phyloP scores from a whole-genome alignment of 1,284 basidiomycete species.

The Marasmius tenuissimus region DNA sequence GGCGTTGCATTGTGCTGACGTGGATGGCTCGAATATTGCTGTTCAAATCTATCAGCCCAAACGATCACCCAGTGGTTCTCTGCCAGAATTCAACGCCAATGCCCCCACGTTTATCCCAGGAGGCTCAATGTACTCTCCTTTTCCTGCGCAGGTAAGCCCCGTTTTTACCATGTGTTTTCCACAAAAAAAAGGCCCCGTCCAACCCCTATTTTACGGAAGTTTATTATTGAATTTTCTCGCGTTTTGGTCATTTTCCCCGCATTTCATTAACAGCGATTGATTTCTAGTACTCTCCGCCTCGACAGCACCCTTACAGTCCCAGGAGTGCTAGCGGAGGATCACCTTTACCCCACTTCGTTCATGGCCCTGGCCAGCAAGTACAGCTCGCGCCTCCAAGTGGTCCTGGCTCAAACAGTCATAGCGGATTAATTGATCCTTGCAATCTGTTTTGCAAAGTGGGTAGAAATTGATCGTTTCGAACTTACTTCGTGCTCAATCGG shows the following conservation, averaged over 20 bases:
- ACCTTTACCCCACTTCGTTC: slow-evolving; percentile 53
- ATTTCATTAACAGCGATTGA: slow-evolving; percentile 1
- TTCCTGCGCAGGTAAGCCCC: slow-evolving; percentile 47
- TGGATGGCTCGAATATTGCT: slow-evolving; percentile 78
- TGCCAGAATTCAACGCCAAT: slow-evolving; percentile 66
- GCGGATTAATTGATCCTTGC: slow-evolving; percentile 88
- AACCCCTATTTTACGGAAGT: background rate
- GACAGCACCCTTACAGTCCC: slow-evolving; percentile 26
- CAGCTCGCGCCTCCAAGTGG: slow-evolving; percentile 74
- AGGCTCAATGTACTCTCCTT: slow-evolving; percentile 25
- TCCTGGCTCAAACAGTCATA: slow-evolving; percentile 76
- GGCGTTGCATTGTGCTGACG: slow-evolving; percentile 77
- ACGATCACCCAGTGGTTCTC: slow-evolving; percentile 44
- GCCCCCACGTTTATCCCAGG: slow-evolving; percentile 47
- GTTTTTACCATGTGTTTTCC: background rate
- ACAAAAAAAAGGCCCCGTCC: background rate
- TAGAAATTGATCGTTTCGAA: slow-evolving; percentile 10
- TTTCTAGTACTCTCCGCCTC: slow-evolving; percentile 63
- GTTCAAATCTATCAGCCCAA: slow-evolving; percentile 75
- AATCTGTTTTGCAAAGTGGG: slow-evolving; percentile 85
- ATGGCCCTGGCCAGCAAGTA: slow-evolving; percentile 88
- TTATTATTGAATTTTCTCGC: background rate
- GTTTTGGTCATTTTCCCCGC: slow-evolving; percentile 4
- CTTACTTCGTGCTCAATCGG: background rate
- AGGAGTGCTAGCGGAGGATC: slow-evolving; percentile 10